phyloP scores from a whole-genome alignment of 768 basidiomycete genomes.

The Xanthoconium stramineum region DNA sequence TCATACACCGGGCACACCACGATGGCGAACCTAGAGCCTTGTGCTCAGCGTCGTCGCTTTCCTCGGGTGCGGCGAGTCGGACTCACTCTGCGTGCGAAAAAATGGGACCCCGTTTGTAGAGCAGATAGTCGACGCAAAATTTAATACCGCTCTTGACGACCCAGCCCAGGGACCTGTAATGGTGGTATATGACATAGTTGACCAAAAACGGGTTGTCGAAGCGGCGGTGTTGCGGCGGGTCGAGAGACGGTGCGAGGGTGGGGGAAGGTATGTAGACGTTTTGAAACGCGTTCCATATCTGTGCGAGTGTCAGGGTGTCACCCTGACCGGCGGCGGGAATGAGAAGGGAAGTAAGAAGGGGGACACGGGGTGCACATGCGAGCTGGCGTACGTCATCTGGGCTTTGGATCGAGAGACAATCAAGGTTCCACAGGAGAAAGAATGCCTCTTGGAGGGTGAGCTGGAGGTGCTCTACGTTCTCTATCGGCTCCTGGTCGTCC shows the following conservation, averaged over 20 bases:
- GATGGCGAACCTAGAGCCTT: conserved; percentile 69
- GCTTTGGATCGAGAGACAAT: conserved; percentile 72
- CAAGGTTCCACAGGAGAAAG: conserved; percentile 81
- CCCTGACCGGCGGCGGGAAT: conserved; percentile 35
- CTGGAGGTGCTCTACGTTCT: conserved; percentile 87
- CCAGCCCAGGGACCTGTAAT: conserved; percentile 96
- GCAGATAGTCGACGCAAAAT: conserved; percentile 92
- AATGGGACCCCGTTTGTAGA: conserved; percentile 93
- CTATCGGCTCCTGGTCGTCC: conserved; percentile 50
- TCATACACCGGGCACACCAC: conserved; percentile 91
- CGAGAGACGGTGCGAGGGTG: conserved; percentile 28
- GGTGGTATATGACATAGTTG: conserved; percentile 88
- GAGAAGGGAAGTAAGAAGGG: background rate
- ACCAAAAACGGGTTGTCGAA: conserved; percentile 93
- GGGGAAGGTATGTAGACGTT: conserved; percentile 44
- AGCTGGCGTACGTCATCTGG: conserved; percentile 54
- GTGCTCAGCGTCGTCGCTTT: background rate
- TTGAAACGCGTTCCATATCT: conserved; percentile 69
- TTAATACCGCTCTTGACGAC: conserved; percentile 95
- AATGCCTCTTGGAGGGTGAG: conserved; percentile 87
- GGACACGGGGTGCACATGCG: background rate
- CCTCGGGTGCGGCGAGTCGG: background rate
- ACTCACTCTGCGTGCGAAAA: conserved; percentile 94
- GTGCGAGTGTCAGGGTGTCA: conserved; percentile 49
- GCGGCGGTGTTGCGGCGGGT: conserved; percentile 35